Evolutionary conservation across 768 basidiomycete species (phyloP), one percentile per base, ranked within the genome.

Genomic region (Lentinula edodes): DNA sequence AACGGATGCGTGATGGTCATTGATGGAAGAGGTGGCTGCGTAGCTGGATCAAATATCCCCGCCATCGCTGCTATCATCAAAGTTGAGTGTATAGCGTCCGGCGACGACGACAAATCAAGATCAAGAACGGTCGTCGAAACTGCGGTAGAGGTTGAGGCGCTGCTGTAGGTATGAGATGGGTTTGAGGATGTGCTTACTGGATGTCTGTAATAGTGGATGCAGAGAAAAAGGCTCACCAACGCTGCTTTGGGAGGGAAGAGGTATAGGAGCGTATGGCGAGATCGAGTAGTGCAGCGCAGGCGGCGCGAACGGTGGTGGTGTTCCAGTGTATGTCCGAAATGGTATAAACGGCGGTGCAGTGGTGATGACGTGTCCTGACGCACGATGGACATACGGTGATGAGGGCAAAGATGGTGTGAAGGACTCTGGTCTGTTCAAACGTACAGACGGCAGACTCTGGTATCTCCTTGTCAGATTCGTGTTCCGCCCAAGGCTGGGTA

Each of bases 1-100:
- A 65, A 62, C 1, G 66, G 64, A 60, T 71, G 73, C 23, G 63
- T 63, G 48, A 80, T 71, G 1, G 65, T 69, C 69, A 80, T 71
- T 41, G 42, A 64, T 20, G 71, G 62, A 4, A 72, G 60, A 5
- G 73, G 72, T 23, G 78, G 78, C 9, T 68, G 51, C 8, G 75
- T 75, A 7, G 75, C 78, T 2, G 74, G 72, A 42, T 75, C 70
- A 13, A 68, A 64, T 42, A 72, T 68, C 1, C 41, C 52, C 1
- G 38, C 36, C 34, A 7, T 42, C n/a, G 43, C 43, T 38, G 53
- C 53, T 42, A 28, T 41, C 18, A 41, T 38, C 35, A 55, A 28
- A 41, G 53, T 18, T 41, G 38, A 38, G 4, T 42, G 53, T 18
- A 55, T 42, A 1, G 53, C 39, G n/a, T 55, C 53, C 6, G 53